Conservation (phyloP, 371 early-diverging fungal species). For the Rhizomucor miehei region DNA sequence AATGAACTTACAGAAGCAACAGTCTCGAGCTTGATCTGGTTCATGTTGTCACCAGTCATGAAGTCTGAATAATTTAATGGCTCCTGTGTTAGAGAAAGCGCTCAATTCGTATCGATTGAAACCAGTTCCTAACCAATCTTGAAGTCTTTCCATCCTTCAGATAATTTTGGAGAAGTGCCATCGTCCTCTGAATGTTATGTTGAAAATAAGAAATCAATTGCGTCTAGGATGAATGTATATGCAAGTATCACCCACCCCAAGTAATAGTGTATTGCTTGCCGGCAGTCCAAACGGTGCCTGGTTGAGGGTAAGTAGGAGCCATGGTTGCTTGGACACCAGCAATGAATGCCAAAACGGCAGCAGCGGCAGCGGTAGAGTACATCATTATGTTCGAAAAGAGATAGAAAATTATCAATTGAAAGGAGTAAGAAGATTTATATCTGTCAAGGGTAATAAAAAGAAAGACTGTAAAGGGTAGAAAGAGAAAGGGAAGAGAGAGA, state of each 20-base stretch:
- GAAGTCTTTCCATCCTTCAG: constrained; percentile 25
- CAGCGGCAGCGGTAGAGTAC: constrained; percentile 9
- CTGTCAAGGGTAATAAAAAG: no score
- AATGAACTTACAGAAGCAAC: constrained; percentile 25
- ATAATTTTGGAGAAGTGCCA: constrained; percentile 10
- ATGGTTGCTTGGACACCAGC: constrained; percentile 18
- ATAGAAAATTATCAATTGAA: no score
- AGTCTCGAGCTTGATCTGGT: constrained; percentile 23
- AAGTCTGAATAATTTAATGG: constrained; percentile 26
- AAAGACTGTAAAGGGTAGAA: no score
- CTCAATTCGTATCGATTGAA: neutral
- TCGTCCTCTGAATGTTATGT: constrained; percentile 16
- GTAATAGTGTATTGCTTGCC: constrained; percentile 23
- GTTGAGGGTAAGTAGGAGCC: constrained; percentile 26
- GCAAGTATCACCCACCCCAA: constrained; percentile 19
- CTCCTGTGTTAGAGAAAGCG: neutral
- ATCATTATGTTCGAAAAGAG: no score
- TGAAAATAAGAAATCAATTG: constrained; percentile 1
- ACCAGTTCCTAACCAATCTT: constrained; percentile 23
- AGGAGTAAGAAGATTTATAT: no score
- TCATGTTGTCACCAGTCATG: constrained; percentile 39
- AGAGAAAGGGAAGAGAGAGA: no score
- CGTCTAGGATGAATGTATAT: neutral
- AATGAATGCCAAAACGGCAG: constrained; percentile 10
- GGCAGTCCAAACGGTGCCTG: constrained; percentile 29